A percentile compares a stretch with the other conserved stretches of the same genome.
phyloP scores from a whole-genome alignment of 1,284 basidiomycete genomes.

The Takashimella koratensis region DNA sequence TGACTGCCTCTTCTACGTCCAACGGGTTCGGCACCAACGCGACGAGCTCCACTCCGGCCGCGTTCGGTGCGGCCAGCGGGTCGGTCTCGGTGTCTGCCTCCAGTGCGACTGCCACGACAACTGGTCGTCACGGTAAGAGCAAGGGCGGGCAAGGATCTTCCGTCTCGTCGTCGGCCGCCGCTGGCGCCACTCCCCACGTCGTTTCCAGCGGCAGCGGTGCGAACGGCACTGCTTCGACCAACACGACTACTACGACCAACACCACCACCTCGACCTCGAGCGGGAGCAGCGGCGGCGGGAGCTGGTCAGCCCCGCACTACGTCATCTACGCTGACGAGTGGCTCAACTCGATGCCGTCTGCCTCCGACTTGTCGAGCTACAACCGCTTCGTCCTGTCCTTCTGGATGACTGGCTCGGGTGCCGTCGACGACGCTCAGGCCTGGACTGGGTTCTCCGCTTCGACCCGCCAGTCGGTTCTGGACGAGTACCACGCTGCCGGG shows the following conservation, averaged over 20 bases:
- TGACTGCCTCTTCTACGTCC: neutral
- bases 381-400: slow-evolving; percentile 47
- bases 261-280: neutral
- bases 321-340: slow-evolving; percentile 3
- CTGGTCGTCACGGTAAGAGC: neutral
- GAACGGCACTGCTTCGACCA: neutral
- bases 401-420: slow-evolving; percentile 39
- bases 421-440: slow-evolving; percentile 8
- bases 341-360: slow-evolving; percentile 11
- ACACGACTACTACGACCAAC: neutral
- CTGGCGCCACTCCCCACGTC: neutral
- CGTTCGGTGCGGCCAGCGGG: neutral
- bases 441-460: slow-evolving; percentile 17
- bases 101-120: neutral
- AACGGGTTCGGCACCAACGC: neutral
- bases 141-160: neutral
- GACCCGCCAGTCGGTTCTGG: slow-evolving; percentile 22
- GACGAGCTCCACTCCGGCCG: neutral
- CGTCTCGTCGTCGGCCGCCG: neutral
- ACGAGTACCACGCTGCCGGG: slow-evolving; percentile 36
- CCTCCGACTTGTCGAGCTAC: slow-evolving; percentile 13
- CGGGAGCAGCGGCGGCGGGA: neutral
- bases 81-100: neutral
- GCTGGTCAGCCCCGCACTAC: slow-evolving; percentile 1
- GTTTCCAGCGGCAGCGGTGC: neutral